Percentiles rank a stretch among this genome's conserved stretches.
phyloP scores from a whole-genome alignment of 805 yeast species.

The Suhomyces emberorum region DNA sequence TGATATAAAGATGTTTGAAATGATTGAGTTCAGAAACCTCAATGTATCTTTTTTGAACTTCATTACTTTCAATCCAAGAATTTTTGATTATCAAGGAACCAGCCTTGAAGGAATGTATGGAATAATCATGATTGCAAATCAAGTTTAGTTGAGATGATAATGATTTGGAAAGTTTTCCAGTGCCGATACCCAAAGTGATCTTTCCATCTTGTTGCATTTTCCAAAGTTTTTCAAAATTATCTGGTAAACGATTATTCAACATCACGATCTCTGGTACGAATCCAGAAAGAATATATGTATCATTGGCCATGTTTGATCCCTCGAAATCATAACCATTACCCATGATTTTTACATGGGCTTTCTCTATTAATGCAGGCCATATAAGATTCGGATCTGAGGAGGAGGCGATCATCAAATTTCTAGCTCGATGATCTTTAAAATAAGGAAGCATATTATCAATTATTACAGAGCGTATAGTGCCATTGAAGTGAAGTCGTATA shows the following conservation, averaged over 20 bases:
- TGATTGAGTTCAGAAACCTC: conserved; percentile 21
- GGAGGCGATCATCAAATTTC: conserved; percentile 38
- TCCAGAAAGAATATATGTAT: conserved; percentile 61
- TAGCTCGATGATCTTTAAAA: conserved; percentile 13
- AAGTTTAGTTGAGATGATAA: conserved; percentile 37
- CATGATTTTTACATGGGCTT: conserved; percentile 63
- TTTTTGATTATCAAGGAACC: conserved; percentile 19
- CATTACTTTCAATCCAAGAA: conserved; percentile 32
- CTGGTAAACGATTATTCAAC: conserved; percentile 29
- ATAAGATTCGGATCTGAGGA: conserved; percentile 25
- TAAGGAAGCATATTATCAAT: conserved; percentile 49
- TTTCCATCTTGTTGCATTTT: conserved; percentile 27
- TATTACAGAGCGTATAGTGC: conserved; percentile 44
- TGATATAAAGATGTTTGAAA: conserved; percentile 56
- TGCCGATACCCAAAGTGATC: conserved; percentile 64
- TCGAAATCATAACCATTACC: conserved; percentile 56
- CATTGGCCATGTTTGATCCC: conserved; percentile 78
- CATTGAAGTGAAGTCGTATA: conserved; percentile 50
- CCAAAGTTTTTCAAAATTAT: conserved; percentile 17
- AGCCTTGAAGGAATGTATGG: conserved; percentile 33
- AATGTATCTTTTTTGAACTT: conserved; percentile 16
- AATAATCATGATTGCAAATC: conserved; percentile 67
- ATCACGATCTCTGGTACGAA: conserved; percentile 65
- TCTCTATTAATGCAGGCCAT: conserved; percentile 78
- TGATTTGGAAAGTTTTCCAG: conserved; percentile 44